phyloP scores from a whole-genome alignment of 331 rosid species.

The Dryas integrifolia region DNA sequence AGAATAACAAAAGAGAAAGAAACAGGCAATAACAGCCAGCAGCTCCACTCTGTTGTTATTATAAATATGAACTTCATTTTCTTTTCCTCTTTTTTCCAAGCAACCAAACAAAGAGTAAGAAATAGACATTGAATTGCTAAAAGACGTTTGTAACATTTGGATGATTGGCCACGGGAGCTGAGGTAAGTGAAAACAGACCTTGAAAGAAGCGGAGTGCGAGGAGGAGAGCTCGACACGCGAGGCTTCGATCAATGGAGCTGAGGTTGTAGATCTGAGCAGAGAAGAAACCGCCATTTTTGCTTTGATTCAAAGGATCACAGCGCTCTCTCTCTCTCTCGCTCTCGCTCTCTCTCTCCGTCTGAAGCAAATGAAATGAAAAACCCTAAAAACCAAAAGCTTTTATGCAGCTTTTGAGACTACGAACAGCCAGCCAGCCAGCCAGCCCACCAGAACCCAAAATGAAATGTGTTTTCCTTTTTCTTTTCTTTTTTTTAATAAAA shows the following conservation, averaged over 20 bases:
- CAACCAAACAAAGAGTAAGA: background rate
- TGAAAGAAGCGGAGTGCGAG: slow-evolving; percentile 34
- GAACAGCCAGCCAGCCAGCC: slow-evolving; percentile 1
- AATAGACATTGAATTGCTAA: background rate
- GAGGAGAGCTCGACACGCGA: slow-evolving; percentile 37
- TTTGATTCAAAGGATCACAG: background rate
- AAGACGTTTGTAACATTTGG: background rate
- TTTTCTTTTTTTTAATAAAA: background rate
- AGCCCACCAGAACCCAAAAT: background rate
- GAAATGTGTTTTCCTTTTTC: background rate
- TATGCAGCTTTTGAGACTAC: slow-evolving; percentile 25
- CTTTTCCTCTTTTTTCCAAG: background rate
- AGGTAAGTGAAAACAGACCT: slow-evolving; percentile 36
- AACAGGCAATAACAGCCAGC: too few species aligned
- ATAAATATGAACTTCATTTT: background rate
- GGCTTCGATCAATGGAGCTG: slow-evolving; percentile 43
- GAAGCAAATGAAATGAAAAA: background rate
- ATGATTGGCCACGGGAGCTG: background rate
- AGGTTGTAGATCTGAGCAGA: slow-evolving; percentile 58
- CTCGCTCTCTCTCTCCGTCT: background rate
- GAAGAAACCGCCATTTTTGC: slow-evolving; percentile 66
- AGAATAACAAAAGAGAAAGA: too few species aligned
- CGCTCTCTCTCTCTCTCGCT: background rate
- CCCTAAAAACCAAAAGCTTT: background rate
- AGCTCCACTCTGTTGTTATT: too few species aligned